phyloP scores from a whole-genome alignment of 495 filamentous ascomycete species.

The Aspergillus haitiensis region DNA sequence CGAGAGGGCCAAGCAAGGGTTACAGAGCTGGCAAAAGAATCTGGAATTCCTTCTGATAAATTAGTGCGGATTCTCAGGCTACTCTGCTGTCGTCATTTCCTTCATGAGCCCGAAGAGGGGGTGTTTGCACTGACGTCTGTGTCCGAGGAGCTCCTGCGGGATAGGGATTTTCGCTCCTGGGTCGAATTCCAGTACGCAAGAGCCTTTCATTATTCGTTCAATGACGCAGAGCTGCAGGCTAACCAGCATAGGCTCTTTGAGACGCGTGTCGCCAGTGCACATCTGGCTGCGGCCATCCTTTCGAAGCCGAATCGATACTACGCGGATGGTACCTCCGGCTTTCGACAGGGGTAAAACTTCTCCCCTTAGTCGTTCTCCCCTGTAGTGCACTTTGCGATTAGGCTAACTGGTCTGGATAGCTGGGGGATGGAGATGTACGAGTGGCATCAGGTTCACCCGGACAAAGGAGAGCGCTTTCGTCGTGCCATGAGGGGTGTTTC shows the following conservation, averaged over 20 bases:
- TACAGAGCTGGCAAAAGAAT: background rate
- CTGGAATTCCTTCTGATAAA: background rate
- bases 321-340: background rate
- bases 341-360: background rate
- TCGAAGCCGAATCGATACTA: background rate
- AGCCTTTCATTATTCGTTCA: too few relatives aligned
- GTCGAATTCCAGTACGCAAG: background rate
- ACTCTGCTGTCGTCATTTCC: background rate
- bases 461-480: conserved; percentile 1
- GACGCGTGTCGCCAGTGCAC: background rate
- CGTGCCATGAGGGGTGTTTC: background rate
- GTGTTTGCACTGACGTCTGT: background rate
- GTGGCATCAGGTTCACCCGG: background rate
- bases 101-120: background rate
- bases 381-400: background rate
- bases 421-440: conserved; percentile 4
- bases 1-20: background rate
- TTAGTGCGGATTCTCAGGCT: background rate
- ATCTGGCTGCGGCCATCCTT: background rate
- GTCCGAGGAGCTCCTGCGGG: background rate
- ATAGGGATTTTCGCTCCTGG: background rate
- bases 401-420: background rate
- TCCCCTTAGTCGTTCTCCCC: background rate
- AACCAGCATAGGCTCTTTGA: background rate
- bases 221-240: background rate